Base-by-base conservation (phyloP, 176 grass and related monocot species). In the Musa beccarii region DNA sequence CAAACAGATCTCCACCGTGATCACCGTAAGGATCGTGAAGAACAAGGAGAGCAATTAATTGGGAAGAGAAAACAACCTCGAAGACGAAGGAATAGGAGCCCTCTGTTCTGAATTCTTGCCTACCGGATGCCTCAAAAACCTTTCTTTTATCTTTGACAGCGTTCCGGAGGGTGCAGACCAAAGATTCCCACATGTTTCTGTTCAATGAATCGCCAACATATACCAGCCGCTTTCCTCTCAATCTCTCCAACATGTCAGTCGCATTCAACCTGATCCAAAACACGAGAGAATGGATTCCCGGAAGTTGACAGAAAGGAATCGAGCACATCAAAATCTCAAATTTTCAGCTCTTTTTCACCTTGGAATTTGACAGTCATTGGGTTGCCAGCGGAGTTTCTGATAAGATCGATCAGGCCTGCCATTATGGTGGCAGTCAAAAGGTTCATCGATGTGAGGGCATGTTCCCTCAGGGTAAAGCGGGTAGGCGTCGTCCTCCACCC, bases 141-240 rank as follows among this genome's bases (percentile, higher is more conserved):
- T 88, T 90, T 53, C 59, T 89, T 72, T 91, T 97, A 51, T 93
- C 91, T 79, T 89, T 90, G 67, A 97, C 49, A 52, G 90, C 82
- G 52, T 93, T 74, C 59, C 88, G 86, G 64, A 97, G 80, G 63
- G 79, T 82, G 63, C 94, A 97, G 62, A 97, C 90, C 12, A 97
- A 86, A 26, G 94, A 93, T 80, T 97, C 90, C 94, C 94, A 97
- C 94, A 97, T 97, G 78, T 97, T 97, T 64, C 94, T 80, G 49
- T 97, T 97, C 53, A 97, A 85, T 24, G 94, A 97, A 74, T 97
- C 94, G 1, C 94, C 90, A 53, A 97, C 72, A 68, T 87, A 97
- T 66, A 86, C 94, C 23, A 97, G 69, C 56, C 89, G 43, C 78
- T 97, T 97, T 2, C 88, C 90, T 69, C 90, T 87, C 72, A 97